A percentile compares a stretch with the other conserved stretches of the same genome.
phyloP scores from a whole-genome alignment of 352 stramenopile species.

The Phytophthora quininea region DNA sequence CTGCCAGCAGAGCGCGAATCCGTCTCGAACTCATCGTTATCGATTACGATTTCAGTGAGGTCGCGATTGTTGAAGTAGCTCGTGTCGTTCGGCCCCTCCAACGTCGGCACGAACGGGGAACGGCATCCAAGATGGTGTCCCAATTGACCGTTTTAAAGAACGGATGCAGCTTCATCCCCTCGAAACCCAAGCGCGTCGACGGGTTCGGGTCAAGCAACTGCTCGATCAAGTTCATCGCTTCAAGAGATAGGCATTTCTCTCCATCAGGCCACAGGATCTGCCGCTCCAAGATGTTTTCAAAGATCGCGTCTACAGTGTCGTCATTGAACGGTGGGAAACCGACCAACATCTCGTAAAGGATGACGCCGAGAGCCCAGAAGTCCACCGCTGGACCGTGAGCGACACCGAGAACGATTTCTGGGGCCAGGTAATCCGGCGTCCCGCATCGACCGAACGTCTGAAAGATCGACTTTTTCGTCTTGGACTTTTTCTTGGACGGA shows the following conservation, averaged over 20 bases:
- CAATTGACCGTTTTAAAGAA: slow-evolving; percentile 87
- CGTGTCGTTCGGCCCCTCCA: slow-evolving; percentile 87
- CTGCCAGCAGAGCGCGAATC: slow-evolving; percentile 45
- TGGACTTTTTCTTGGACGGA: slow-evolving; percentile 27
- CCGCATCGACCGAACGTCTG: slow-evolving; percentile 81
- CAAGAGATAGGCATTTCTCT: slow-evolving; percentile 84
- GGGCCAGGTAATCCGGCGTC: slow-evolving; percentile 89
- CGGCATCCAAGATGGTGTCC: slow-evolving; percentile 78
- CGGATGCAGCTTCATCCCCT: slow-evolving; percentile 62
- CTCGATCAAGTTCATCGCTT: slow-evolving; percentile 87
- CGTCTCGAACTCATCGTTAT: slow-evolving; percentile 79
- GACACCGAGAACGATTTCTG: slow-evolving; percentile 83
- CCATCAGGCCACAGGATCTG: slow-evolving; percentile 89
- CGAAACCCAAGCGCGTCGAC: slow-evolving; percentile 66
- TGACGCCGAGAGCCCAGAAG: slow-evolving; percentile 92
- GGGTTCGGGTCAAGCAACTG: slow-evolving; percentile 74
- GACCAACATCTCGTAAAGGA: slow-evolving; percentile 90
- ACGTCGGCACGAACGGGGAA: slow-evolving; percentile 87
- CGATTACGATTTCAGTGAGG: slow-evolving; percentile 85
- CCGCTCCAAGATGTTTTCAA: slow-evolving; percentile 83
- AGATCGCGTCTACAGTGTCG: slow-evolving; percentile 88
- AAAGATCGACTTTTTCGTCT: slow-evolving; percentile 51
- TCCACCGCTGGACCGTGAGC: slow-evolving; percentile 83
- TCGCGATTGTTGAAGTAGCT: slow-evolving; percentile 93
- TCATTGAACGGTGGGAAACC: slow-evolving; percentile 91